Evolutionary conservation across 1,139 yeast species (phyloP).

Genomic region (Candida buenavistaensis): DNA sequence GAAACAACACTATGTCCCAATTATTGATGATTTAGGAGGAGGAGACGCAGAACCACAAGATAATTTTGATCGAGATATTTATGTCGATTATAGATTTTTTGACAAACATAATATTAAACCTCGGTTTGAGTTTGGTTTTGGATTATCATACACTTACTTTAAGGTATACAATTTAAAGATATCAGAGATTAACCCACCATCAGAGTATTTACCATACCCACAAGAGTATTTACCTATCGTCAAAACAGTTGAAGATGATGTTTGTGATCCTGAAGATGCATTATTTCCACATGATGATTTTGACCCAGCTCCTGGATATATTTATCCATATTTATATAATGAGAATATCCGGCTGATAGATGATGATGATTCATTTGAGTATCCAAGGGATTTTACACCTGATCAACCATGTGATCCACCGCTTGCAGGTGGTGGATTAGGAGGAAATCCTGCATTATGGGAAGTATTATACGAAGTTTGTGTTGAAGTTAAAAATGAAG

Average conservation of each 20-base stretch:
- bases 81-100: slow-evolving; percentile 56
- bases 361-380: slow-evolving; percentile 43
- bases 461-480: slow-evolving; percentile 48
- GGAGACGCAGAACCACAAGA: slow-evolving; percentile 46
- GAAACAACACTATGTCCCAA: slow-evolving; percentile 53
- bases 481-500: slow-evolving; percentile 51
- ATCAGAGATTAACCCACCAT: slow-evolving; percentile 42
- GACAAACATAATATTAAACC: slow-evolving; percentile 58
- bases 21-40: slow-evolving; percentile 39
- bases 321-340: slow-evolving; percentile 51
- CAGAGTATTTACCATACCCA: slow-evolving; percentile 51
- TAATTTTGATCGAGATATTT: slow-evolving; percentile 48
- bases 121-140: slow-evolving; percentile 62
- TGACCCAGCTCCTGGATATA: slow-evolving; percentile 52
- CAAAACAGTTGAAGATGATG: slow-evolving; percentile 43
- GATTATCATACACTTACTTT: slow-evolving; percentile 57
- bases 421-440: slow-evolving; percentile 59
- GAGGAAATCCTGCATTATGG: slow-evolving; percentile 50
- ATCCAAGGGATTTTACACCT: slow-evolving; percentile 53
- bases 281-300: slow-evolving; percentile 56
- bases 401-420: slow-evolving; percentile 40
- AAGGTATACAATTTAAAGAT: slow-evolving; percentile 40
- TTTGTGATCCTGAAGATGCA: slow-evolving; percentile 58
- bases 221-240: slow-evolving; percentile 45
- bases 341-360: slow-evolving; percentile 44